Percentiles rank a stretch among this genome's conserved stretches.
Evolutionary conservation across 2,329 filamentous ascomycete species (phyloP).

Genomic region (Simplicillium aogashimaense): DNA sequence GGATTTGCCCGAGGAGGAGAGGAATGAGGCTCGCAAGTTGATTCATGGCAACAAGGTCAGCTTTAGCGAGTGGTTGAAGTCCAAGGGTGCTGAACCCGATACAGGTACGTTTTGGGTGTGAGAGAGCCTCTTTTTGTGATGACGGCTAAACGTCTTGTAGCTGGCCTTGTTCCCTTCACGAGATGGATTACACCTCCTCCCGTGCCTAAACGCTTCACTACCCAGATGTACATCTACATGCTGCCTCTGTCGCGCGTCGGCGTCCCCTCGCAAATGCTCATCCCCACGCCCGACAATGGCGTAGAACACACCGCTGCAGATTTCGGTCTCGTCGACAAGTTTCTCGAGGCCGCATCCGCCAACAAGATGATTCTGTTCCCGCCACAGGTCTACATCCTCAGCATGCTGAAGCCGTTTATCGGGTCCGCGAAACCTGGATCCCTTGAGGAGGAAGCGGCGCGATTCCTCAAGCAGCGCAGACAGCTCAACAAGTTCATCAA

Average conservation of each 20-base stretch:
- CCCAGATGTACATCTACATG: slow-evolving; percentile 95
- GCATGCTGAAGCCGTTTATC: slow-evolving; percentile 46
- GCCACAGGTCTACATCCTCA: slow-evolving; percentile 71
- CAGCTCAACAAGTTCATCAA: slow-evolving; percentile 44
- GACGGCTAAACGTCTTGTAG: slow-evolving; percentile 1
- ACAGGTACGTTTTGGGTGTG: slow-evolving; percentile 38
- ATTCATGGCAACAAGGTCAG: slow-evolving; percentile 57
- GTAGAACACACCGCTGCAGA: slow-evolving; percentile 60
- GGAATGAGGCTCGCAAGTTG: slow-evolving; percentile 54
- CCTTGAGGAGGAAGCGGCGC: slow-evolving; percentile 13
- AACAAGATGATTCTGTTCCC: slow-evolving; percentile 79
- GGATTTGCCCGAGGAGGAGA: slow-evolving; percentile 46
- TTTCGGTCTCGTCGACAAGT: slow-evolving; percentile 61
- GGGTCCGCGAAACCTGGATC: slow-evolving; percentile 17
- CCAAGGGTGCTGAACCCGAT: slow-evolving; percentile 52
- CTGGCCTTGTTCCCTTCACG: slow-evolving; percentile 67
- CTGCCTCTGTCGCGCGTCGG: slow-evolving; percentile 42
- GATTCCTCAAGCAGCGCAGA: slow-evolving; percentile 39
- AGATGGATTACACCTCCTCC: slow-evolving; percentile 79
- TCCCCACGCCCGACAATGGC: slow-evolving; percentile 64
- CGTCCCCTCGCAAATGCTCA: slow-evolving; percentile 37
- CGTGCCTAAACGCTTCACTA: slow-evolving; percentile 71
- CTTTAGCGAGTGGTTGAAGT: slow-evolving; percentile 56
- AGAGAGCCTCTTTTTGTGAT: not conserved
- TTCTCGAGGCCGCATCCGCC: slow-evolving; percentile 53